Evolutionary conservation across 176 grass and related monocot species (phyloP), one percentile per base, ranked within the genome.

Genomic region (Aegilops tauschii): DNA sequence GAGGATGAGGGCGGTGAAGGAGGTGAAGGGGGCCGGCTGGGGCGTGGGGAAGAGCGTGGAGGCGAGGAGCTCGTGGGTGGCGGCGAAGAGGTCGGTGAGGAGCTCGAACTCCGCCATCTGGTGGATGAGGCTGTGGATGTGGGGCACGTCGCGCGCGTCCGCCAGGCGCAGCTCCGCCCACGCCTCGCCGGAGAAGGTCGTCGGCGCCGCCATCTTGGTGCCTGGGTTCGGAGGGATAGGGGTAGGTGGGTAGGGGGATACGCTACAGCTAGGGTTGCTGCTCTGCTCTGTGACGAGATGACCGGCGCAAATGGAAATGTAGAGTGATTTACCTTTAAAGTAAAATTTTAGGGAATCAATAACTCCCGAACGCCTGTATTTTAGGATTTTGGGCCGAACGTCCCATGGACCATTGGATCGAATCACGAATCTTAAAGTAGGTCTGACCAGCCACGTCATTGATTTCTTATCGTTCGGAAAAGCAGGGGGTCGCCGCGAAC

Each of bases 71-170:
- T 81, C 74, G 30, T 89, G 84, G 25, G 89, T 95, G 86, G 97
- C 56, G 32, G 94, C 84, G 93, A 96, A 98, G 82, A 98, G 94
- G 72, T 98, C 69, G 4, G 92, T 96, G 39, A 98, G 90, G 32
- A 80, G 92, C 90, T 96, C 94, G 83, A 98, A 98, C 80, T 93
- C 94, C 23, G 97, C 92, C 97, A 96, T 96, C 85, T 94, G 97
- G 61, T 81, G 82, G 71, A 94, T 94, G 86, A 98, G 92, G 40
- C 92, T 87, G 73, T 89, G 83, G 85, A 98, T 87, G 82, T 94
- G 86, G 18, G 94, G 94, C 64, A 98, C 97, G 44, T 98, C 94
- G 69, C 82, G 62, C 8, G 65, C 72, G 72, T 98, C 84, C 4
- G 88, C 92, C 9, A 92, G 82, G 9, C 97, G 92, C 39, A 98